Conservation (phyloP, 2,329 filamentous ascomycete genomes). For the Penicillium concentricum region DNA sequence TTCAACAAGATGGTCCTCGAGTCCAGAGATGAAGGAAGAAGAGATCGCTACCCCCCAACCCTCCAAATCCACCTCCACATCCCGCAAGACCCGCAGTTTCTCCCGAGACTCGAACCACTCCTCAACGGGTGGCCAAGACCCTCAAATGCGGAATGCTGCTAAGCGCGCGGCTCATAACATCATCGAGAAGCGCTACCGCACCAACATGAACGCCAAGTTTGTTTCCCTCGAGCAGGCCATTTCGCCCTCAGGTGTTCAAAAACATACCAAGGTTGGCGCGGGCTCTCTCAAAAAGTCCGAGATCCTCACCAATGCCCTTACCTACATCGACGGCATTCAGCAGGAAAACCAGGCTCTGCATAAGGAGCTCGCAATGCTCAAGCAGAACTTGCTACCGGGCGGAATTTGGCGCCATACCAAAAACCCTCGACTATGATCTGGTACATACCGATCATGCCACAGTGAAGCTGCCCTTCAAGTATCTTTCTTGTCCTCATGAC, state of each 20-base stretch:
- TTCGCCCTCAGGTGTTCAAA: slow-evolving; percentile 25
- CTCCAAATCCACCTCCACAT: slow-evolving; percentile 14
- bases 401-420: slow-evolving; percentile 26
- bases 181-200: slow-evolving; percentile 44
- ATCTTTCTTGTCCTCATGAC: slow-evolving; percentile 12
- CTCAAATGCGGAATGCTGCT: slow-evolving; percentile 34
- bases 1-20: slow-evolving; percentile 28
- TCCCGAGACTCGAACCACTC: slow-evolving; percentile 27
- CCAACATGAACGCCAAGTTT: slow-evolving; percentile 46
- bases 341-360: slow-evolving; percentile 34
- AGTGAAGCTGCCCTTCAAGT: background rate
- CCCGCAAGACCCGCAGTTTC: slow-evolving; percentile 28
- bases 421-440: slow-evolving; percentile 7
- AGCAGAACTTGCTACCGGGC: slow-evolving; percentile 27
- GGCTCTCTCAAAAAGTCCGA: slow-evolving; percentile 40
- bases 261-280: slow-evolving; percentile 26
- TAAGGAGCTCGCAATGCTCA: slow-evolving; percentile 34
- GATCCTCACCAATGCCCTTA: slow-evolving; percentile 37
- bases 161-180: slow-evolving; percentile 44
- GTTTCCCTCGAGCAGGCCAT: slow-evolving; percentile 41
- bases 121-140: slow-evolving; percentile 20
- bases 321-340: slow-evolving; percentile 38
- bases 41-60: slow-evolving; percentile 19
- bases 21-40: slow-evolving; percentile 29
- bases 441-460: background rate